A percentile compares a stretch with the other conserved stretches of the same genome.
These are phyloP conservation scores for Silene noctiflora DNA, from an alignment of 179 eudicot genomes.

Conservation along the genomic window DNA sequence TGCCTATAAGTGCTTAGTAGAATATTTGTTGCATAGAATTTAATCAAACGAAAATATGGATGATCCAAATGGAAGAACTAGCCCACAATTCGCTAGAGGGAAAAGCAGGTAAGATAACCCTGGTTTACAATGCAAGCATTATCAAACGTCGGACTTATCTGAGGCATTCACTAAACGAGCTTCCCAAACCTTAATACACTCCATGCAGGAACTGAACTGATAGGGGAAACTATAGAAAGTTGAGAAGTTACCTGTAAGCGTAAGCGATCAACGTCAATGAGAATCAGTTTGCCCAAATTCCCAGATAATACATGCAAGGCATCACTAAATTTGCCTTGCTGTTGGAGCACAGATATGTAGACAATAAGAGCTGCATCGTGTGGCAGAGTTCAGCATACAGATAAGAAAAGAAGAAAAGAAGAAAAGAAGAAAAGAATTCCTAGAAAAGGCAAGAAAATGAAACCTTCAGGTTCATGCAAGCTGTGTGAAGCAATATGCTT, in stretches of 20 bases:
- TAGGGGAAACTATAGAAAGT: slow-evolving; percentile 11
- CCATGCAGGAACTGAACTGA: not conserved
- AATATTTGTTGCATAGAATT: too few relatives aligned
- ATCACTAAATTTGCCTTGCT: slow-evolving; percentile 72
- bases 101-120: not conserved
- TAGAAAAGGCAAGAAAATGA: not conserved
- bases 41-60: too few relatives aligned
- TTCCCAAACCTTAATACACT: not conserved
- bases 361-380: slow-evolving; percentile 88
- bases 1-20: too few relatives aligned
- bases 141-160: not conserved
- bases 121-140: not conserved
- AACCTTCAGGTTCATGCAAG: slow-evolving; percentile 98
- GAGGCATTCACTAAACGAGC: not conserved
- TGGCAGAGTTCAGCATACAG: slow-evolving; percentile 26
- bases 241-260: slow-evolving; percentile 75
- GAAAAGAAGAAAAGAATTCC: not conserved
- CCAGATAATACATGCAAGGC: slow-evolving; percentile 85
- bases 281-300: slow-evolving; percentile 68
- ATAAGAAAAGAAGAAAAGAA: not conserved
- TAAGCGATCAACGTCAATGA: slow-evolving; percentile 74
- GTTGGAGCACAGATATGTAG: slow-evolving; percentile 80
- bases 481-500: slow-evolving; percentile 85
- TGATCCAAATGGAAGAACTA: too few relatives aligned
- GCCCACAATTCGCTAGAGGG: too few relatives aligned